A percentile compares a stretch with the other conserved stretches of the same genome.
phyloP scores from a whole-genome alignment of 202 grass and related monocot genomes.

The Panicum hallii region DNA sequence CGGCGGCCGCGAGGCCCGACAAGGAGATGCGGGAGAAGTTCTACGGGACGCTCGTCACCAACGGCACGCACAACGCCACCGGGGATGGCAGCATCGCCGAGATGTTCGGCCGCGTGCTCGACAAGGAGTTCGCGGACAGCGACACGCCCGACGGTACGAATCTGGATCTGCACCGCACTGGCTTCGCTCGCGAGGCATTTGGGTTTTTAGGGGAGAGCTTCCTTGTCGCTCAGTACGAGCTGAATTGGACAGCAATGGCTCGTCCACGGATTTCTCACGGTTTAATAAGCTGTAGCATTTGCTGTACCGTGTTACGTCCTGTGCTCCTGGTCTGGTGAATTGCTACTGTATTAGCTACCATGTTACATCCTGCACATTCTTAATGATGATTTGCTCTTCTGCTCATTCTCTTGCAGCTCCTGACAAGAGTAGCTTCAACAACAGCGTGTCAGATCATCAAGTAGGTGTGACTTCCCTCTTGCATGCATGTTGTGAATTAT shows the following conservation, averaged over 20 bases:
- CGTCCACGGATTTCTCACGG: neutral
- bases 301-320: neutral
- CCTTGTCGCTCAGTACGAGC: neutral
- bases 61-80: conserved; percentile 58
- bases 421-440: conserved; percentile 97
- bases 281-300: conserved; percentile 21
- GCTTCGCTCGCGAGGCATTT: neutral
- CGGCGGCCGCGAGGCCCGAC: conserved; percentile 65
- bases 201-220: neutral
- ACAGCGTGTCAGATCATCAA: conserved; percentile 98
- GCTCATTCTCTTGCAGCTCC: conserved; percentile 59
- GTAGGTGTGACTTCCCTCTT: conserved; percentile 98
- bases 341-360: neutral
- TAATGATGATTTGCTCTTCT: conserved; percentile 2
- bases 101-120: conserved; percentile 94
- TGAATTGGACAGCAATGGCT: neutral
- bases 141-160: conserved; percentile 73
- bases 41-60: conserved; percentile 75
- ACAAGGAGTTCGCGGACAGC: conserved; percentile 98
- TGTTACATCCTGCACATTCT: neutral
- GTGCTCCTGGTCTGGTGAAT: conserved; percentile 7
- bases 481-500: neutral
- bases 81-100: conserved; percentile 91
- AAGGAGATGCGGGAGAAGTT: conserved; percentile 96
- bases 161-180: conserved; percentile 50